Percentiles rank a stretch among this genome's conserved stretches.
Conservation (phyloP, 1,139 yeast species). For the Kurtzmaniella quercitrusa region DNA sequence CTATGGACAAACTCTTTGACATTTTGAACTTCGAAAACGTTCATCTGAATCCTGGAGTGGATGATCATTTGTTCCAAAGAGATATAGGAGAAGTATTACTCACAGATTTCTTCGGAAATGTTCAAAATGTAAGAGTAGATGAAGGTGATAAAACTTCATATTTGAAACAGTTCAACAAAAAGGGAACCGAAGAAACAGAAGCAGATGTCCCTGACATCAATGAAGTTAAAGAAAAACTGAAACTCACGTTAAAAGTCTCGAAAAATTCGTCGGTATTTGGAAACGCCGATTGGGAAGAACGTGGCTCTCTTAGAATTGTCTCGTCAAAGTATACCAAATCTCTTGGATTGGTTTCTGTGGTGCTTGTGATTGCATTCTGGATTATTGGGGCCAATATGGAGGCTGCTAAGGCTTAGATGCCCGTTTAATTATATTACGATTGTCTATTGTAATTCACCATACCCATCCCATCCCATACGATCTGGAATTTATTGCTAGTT, state of each 20-base stretch:
- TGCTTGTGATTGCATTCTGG: constrained; percentile 20
- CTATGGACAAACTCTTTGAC: constrained; percentile 79
- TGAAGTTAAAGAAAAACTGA: constrained; percentile 10
- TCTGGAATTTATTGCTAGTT: no score
- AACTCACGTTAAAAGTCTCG: background rate
- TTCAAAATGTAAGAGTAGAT: constrained; percentile 77
- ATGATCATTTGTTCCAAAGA: constrained; percentile 73
- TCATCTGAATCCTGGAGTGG: constrained; percentile 88
- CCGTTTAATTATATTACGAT: background rate
- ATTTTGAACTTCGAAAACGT: constrained; percentile 81
- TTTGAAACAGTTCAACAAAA: background rate
- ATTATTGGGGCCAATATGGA: constrained; percentile 8
- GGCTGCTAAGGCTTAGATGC: background rate
- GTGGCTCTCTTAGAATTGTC: constrained; percentile 8
- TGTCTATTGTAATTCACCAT: no score
- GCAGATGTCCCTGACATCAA: constrained; percentile 5
- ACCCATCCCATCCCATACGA: no score
- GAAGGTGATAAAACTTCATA: constrained; percentile 37
- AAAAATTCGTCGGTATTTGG: constrained; percentile 4
- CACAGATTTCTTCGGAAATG: constrained; percentile 94
- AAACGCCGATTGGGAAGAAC: constrained; percentile 5
- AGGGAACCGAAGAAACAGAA: constrained; percentile 7
- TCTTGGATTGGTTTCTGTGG: constrained; percentile 14
- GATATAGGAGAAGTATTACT: constrained; percentile 66
- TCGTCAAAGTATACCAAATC: constrained; percentile 13